phyloP scores from a whole-genome alignment of 129 eudicot species.

The Deinandra increscens region DNA sequence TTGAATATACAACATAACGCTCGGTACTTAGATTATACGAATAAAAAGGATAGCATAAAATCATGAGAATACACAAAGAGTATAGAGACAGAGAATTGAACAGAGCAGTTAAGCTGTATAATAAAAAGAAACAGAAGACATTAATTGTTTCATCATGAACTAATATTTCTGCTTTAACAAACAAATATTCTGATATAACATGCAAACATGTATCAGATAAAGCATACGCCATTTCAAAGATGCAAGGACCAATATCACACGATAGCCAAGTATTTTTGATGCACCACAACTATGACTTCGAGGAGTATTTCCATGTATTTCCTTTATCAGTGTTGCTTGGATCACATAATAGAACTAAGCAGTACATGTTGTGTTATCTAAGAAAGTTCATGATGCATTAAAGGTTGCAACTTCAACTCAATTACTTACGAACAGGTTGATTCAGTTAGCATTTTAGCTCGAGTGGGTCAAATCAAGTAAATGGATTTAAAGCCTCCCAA shows the following conservation, averaged over 20 bases:
- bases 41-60: not conserved
- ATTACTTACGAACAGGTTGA: not conserved
- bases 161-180: conserved; percentile 6
- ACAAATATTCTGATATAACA: conserved; percentile 1
- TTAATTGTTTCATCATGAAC: not conserved
- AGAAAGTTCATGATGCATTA: not conserved
- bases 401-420: not conserved
- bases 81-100: not conserved
- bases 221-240: not conserved
- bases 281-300: not conserved
- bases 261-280: conserved; percentile 2
- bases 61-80: not conserved
- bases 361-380: not conserved
- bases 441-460: not conserved
- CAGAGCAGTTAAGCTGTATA: not conserved
- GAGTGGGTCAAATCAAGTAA: not conserved
- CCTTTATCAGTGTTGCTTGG: not conserved
- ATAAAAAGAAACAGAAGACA: not conserved
- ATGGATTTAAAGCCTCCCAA: not conserved
- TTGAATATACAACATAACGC: not conserved
- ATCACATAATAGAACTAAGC: not conserved
- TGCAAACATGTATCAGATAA: not conserved
- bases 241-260: not conserved
- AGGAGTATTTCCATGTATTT: not conserved
- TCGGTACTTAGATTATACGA: not conserved